Conservation (phyloP, 495 filamentous ascomycete genomes). For the Tetracladium setigerum region DNA sequence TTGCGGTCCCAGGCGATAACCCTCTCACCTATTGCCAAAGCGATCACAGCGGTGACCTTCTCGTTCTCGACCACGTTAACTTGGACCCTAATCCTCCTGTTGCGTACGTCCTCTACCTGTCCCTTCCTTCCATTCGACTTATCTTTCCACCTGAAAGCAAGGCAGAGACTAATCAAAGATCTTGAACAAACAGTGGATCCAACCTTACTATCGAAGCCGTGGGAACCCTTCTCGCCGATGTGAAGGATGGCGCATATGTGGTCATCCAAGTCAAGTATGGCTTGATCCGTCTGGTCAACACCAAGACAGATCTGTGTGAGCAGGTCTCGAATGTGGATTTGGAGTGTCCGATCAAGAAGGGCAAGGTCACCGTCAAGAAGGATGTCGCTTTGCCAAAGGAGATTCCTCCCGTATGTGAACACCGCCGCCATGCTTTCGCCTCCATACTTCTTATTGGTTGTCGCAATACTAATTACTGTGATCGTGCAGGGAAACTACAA, state of each 20-base stretch:
- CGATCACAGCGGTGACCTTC: conserved; percentile 45
- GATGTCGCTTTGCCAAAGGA: conserved; percentile 75
- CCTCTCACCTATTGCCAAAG: conserved; percentile 66
- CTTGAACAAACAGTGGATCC: conserved; percentile 53
- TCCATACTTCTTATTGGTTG: too few species aligned
- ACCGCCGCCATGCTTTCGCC: not conserved
- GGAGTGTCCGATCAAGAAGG: conserved; percentile 78
- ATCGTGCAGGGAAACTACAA: conserved; percentile 72
- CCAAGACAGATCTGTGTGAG: conserved; percentile 75
- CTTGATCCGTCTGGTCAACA: conserved; percentile 78
- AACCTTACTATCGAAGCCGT: conserved; percentile 70
- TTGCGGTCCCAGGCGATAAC: conserved; percentile 62
- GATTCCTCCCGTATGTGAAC: conserved; percentile 73
- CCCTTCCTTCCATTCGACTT: not conserved
- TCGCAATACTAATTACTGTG: not conserved
- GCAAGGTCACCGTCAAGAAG: conserved; percentile 64
- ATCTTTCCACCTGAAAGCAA: not conserved
- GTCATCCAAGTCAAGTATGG: conserved; percentile 87
- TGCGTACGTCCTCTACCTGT: conserved; percentile 52
- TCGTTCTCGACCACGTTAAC: conserved; percentile 72
- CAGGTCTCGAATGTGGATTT: conserved; percentile 82
- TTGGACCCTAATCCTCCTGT: conserved; percentile 78
- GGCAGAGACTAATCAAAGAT: not conserved
- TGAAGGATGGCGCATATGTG: conserved; percentile 74
- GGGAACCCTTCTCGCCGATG: conserved; percentile 58